phyloP scores from a whole-genome alignment of 129 eudicot genomes.

The Tanacetum coccineum region DNA sequence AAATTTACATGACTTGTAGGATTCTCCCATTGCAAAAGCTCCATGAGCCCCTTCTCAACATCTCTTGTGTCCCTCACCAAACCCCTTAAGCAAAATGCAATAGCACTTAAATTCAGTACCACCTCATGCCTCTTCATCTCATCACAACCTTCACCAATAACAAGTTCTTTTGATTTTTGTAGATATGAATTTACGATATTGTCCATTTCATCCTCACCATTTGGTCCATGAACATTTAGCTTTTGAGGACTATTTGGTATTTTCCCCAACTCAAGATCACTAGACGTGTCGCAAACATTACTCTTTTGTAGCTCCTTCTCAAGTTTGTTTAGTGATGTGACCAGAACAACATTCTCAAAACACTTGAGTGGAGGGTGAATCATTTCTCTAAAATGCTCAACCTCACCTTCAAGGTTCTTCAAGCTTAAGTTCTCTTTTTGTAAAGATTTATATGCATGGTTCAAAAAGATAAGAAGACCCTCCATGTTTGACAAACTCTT shows the following conservation, averaged over 20 bases:
- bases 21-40: constrained; percentile 76
- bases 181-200: constrained; percentile 35
- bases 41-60: constrained; percentile 63
- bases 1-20: constrained; percentile 60
- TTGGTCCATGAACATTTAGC: constrained; percentile 23
- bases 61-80: constrained; percentile 51
- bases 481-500: constrained; percentile 51
- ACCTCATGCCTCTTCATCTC: constrained; percentile 34
- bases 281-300: constrained; percentile 7
- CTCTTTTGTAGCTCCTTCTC: constrained; percentile 43
- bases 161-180: constrained; percentile 32
- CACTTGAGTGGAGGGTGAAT: constrained; percentile 48
- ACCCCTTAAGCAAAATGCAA: constrained; percentile 52
- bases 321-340: constrained; percentile 46
- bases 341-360: constrained; percentile 46
- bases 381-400: constrained; percentile 46
- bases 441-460: constrained; percentile 44
- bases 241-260: constrained; percentile 24
- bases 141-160: constrained; percentile 28
- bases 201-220: constrained; percentile 39
- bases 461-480: constrained; percentile 42
- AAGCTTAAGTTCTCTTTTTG: constrained; percentile 37
- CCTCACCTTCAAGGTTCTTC: constrained; percentile 42
- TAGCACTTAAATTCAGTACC: constrained; percentile 48
- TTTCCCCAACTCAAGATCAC: constrained; percentile 55